phyloP scores from a whole-genome alignment of 2,329 filamentous ascomycete genomes.

The Aspergillus oerlinghausenensis region DNA sequence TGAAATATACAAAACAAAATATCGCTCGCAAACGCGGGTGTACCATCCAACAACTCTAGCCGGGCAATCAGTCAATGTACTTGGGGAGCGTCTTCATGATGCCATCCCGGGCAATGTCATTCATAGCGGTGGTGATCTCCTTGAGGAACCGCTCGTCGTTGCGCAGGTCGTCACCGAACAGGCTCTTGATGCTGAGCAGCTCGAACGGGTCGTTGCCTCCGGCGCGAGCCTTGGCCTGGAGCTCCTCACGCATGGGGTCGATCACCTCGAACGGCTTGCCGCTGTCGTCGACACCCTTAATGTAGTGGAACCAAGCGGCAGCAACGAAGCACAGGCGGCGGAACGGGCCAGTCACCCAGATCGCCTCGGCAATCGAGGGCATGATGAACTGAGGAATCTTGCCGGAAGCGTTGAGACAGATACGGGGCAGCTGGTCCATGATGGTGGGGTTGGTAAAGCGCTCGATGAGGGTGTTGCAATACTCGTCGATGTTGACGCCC shows the following conservation, averaged over 20 bases:
- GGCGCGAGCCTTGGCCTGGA: conserved; percentile 43
- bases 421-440: conserved; percentile 51
- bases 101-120: conserved; percentile 45
- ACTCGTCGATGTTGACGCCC: conserved; percentile 49
- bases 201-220: conserved; percentile 41
- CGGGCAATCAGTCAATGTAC: conserved; percentile 38
- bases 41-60: conserved; percentile 1
- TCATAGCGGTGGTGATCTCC: conserved; percentile 46
- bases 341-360: conserved; percentile 43
- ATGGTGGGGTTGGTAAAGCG: conserved; percentile 55
- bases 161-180: conserved; percentile 52
- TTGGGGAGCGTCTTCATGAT: conserved; percentile 49
- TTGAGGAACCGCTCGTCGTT: conserved; percentile 45
- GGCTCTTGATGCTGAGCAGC: conserved; percentile 44
- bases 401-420: conserved; percentile 50
- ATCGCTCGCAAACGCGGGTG: conserved; percentile 13
- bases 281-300: conserved; percentile 48
- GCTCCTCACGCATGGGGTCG: conserved; percentile 48
- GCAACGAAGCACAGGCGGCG: conserved; percentile 48
- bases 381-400: conserved; percentile 49
- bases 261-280: conserved; percentile 40
- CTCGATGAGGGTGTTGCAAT: conserved; percentile 51
- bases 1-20: conserved; percentile 2
- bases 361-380: conserved; percentile 38
- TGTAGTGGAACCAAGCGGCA: conserved; percentile 50